These are phyloP conservation scores for Haplosporangium sp. DNA, from an alignment of 371 early-diverging fungal species.

Conservation along the genomic window DNA sequence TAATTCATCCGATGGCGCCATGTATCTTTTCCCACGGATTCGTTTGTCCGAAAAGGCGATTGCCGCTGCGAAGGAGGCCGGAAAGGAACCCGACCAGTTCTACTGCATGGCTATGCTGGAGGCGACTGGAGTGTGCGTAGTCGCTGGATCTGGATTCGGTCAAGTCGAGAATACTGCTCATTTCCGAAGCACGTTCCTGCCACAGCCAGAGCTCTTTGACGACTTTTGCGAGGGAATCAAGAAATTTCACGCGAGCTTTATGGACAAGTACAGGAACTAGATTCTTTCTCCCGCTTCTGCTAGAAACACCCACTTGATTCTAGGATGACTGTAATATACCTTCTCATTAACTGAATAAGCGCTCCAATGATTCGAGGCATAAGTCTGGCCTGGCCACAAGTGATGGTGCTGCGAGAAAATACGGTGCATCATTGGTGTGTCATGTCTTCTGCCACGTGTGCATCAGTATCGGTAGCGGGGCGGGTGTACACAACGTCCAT, in stretches of 20 bases:
- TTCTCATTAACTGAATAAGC: too few species aligned
- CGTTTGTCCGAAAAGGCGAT: slow-evolving; percentile 79
- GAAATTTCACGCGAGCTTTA: slow-evolving; percentile 84
- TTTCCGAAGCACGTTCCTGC: slow-evolving; percentile 96
- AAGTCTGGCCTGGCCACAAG: too few species aligned
- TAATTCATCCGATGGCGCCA: slow-evolving; percentile 91
- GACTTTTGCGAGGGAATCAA: slow-evolving; percentile 79
- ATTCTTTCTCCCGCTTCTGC: not conserved
- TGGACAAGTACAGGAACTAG: slow-evolving; percentile 75
- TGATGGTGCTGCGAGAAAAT: too few species aligned
- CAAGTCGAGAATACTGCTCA: slow-evolving; percentile 93
- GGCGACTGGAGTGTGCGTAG: slow-evolving; percentile 93
- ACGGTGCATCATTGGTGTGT: too few species aligned
- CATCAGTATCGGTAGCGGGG: too few species aligned
- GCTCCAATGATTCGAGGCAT: too few species aligned
- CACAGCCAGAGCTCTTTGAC: slow-evolving; percentile 92
- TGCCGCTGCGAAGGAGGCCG: slow-evolving; percentile 74
- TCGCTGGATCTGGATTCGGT: slow-evolving; percentile 93
- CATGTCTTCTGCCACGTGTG: too few species aligned
- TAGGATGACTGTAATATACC: too few species aligned
- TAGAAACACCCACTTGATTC: too few species aligned
- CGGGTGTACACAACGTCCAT: not conserved
- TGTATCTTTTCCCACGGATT: slow-evolving; percentile 96
- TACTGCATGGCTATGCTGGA: slow-evolving; percentile 93
- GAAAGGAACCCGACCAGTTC: slow-evolving; percentile 85